Base-by-base conservation (phyloP, 2,329 filamentous ascomycete species). In the Ampelomyces quisqualis region DNA sequence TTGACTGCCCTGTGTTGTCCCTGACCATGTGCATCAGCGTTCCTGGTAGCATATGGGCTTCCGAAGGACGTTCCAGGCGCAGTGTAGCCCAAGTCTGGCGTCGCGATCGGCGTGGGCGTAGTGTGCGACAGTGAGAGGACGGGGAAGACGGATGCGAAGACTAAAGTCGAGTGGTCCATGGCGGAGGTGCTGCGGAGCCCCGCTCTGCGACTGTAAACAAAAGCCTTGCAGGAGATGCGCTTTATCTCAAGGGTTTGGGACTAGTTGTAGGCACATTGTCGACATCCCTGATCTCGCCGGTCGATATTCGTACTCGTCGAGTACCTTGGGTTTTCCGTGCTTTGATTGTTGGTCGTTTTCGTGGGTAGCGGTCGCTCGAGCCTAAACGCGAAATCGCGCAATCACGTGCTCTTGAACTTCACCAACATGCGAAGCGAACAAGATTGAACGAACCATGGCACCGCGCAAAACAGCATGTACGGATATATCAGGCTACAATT, bases 91-190 rank as follows among this genome's bases (percentile, higher is more conserved):
- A 73, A 57, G 34, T 69, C 64, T 28, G 72, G 72, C 13, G 71
- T 75, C 24, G 71, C 64, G 34, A 73, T 47, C 36, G 51, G 72
- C 8, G 73, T 75, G 19, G 72, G 71, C 5, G 67, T 69, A 5
- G 70, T 72, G 45, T 70, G 70, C 13, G 65, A 61, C 30, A 65
- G 57, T 34, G 64, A 64, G 18, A 68, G 64, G 8, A 66, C 55
- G 11, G 73, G 69, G 49, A 76, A 76, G 44, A 76, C 65, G 23
- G 73, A 72, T 24, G 63, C 59, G 62, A 75, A 72, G 49, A 71
- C 55, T 31, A 61, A 56, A 34, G 52, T 62, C 26, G 51, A 47
- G 47, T 67, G 59, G 42, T 68, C 61, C 65, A 68, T 68, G 29
- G 51, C 45, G 46, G 51, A 50, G 43, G 46, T 44, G 39, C 30